Conservation (phyloP, 495 filamentous ascomycete species). For the Usnea hakonensis region DNA sequence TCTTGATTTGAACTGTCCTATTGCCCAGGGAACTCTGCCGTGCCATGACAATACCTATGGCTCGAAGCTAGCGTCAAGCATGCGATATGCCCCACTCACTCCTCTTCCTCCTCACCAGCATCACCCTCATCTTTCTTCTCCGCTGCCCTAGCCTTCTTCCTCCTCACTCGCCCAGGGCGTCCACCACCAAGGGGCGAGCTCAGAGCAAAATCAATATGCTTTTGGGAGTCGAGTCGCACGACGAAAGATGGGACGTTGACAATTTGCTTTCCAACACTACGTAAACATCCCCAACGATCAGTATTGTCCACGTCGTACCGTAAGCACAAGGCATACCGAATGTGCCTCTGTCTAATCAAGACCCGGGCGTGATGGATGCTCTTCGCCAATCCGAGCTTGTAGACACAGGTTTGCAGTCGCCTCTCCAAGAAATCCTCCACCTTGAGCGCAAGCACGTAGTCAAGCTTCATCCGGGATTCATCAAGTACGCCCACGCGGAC, state of each 20-base stretch:
- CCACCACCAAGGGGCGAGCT: slow-evolving; percentile 97
- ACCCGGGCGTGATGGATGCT: slow-evolving; percentile 99
- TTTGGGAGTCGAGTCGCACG: slow-evolving; percentile 98
- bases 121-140: slow-evolving; percentile 80
- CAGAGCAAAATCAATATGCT: slow-evolving; percentile 99
- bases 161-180: slow-evolving; percentile 88
- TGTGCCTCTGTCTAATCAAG: slow-evolving; percentile 97
- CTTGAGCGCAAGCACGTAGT: slow-evolving; percentile 99
- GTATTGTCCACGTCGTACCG: not conserved
- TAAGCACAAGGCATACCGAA: slow-evolving; percentile 49
- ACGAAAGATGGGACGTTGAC: slow-evolving; percentile 99
- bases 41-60: not conserved
- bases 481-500: slow-evolving; percentile 99
- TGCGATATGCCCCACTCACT: slow-evolving; percentile 37
- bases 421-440: slow-evolving; percentile 99
- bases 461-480: slow-evolving; percentile 99
- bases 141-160: slow-evolving; percentile 98
- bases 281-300: not conserved
- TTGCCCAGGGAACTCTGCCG: not conserved
- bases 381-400: slow-evolving; percentile 99
- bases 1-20: not conserved
- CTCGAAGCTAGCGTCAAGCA: slow-evolving; percentile 19
- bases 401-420: slow-evolving; percentile 97
- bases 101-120: slow-evolving; percentile 87
- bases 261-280: slow-evolving; percentile 96